Base-by-base conservation (phyloP, 768 basidiomycete species). In the Tylopilus sp. region DNA sequence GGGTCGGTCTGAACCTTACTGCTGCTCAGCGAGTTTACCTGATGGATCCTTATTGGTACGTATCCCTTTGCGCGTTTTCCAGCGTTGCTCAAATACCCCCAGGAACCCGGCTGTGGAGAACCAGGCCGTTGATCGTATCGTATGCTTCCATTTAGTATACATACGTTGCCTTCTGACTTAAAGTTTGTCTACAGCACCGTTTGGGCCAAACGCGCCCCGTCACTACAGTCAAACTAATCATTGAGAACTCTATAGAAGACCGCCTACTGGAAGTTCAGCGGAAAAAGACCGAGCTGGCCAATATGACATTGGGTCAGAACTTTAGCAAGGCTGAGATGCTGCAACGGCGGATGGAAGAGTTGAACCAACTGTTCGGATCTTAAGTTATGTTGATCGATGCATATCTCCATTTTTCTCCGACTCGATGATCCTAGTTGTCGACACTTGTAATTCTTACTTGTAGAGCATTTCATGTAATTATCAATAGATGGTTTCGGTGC, bases 101-200 rank as follows among this genome's bases (percentile, higher is more conserved):
- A 93, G 91, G 93, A 97, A 97, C 63, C 94, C 94, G 16, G 93
- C 93, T 19, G 94, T 95, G 6, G 94, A 98, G 74, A 94, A 97
- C 64, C 96, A 98, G 72, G 96, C 95, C 19, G 92, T 98, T 26
- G 97, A 99, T 73, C 90, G 96, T 47, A 96, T 97, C 59, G 93
- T 97, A 62, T 71, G 89, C 78, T 12, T 22, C 57, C 24, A 37
- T 40, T 37, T 38, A 14, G 21, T 44, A 26, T 41, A 22, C 13
- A n/a, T 46, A 25, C 37, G 5, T 40, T 55, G 11, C 44, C 26
- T 24, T 24, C 25, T 26, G 50, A 29, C 31, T 54, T 14, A 45
- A 17, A 0, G 7, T 41, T 45, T 51, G 40, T 28, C 29, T 58
- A 44, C 64, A 96, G 91, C 97, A 99, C 71, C 95, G 97, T 47